Evolutionary conservation across 352 stramenopile genomes (phyloP).

Genomic region (Globisporangium megalacanthum): DNA sequence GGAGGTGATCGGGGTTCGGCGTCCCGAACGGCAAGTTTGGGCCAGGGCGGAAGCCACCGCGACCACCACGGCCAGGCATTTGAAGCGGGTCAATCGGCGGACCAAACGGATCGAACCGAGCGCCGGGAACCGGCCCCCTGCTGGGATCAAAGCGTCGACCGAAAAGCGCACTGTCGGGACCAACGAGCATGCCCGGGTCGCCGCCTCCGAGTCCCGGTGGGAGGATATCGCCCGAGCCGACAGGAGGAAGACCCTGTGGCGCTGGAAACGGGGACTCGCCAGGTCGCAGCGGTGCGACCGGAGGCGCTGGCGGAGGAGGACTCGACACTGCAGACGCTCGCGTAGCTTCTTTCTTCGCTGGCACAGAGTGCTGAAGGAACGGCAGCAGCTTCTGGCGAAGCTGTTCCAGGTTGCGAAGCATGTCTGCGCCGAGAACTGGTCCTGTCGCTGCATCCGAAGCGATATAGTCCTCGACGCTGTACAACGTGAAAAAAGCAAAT

Average conservation of each 20-base stretch:
- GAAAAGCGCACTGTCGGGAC: constrained; percentile 71
- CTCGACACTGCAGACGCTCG: neutral
- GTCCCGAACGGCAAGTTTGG: constrained; percentile 68
- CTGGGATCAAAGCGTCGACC: constrained; percentile 48
- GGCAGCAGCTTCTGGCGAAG: constrained; percentile 46
- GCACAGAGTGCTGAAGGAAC: constrained; percentile 52
- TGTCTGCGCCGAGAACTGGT: constrained; percentile 23
- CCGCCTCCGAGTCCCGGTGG: constrained; percentile 51
- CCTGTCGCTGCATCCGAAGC: constrained; percentile 1
- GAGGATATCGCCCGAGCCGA: constrained; percentile 64
- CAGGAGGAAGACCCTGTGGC: constrained; percentile 9
- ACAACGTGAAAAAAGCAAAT: neutral
- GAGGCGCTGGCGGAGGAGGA: constrained; percentile 4
- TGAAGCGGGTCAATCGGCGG: constrained; percentile 50
- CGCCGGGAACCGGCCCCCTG: constrained; percentile 54
- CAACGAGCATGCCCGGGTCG: constrained; percentile 68
- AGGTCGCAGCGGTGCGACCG: neutral
- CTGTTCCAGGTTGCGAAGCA: constrained; percentile 41
- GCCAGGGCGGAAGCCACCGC: constrained; percentile 25
- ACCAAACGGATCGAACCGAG: constrained; percentile 82
- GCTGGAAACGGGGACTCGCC: constrained; percentile 5
- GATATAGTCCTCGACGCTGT: constrained; percentile 8
- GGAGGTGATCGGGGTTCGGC: constrained; percentile 72
- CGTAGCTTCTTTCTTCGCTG: constrained; percentile 29
- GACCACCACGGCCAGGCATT: constrained; percentile 31